Conservation (phyloP, 306 rosid species). For the Abrus pulchellus region DNA sequence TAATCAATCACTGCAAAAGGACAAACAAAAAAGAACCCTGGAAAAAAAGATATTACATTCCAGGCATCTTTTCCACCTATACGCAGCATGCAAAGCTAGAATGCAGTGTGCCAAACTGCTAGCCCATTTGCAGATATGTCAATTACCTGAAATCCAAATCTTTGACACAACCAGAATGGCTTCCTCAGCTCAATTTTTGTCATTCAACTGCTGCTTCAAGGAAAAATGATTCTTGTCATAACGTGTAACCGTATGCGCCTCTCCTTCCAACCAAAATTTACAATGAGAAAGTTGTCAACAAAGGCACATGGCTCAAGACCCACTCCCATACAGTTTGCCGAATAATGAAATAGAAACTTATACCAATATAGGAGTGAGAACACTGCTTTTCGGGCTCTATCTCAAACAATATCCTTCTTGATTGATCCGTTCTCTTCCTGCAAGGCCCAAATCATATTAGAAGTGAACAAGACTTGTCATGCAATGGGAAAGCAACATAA, state of each 20-base stretch:
- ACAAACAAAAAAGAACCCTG: slow-evolving; percentile 4
- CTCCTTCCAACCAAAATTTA: slow-evolving; percentile 53
- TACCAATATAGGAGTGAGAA: slow-evolving; percentile 45
- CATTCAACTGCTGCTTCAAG: slow-evolving; percentile 32
- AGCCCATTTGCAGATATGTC: slow-evolving; percentile 48
- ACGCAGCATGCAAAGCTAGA: slow-evolving; percentile 37
- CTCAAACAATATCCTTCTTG: slow-evolving; percentile 56
- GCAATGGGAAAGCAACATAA: background rate
- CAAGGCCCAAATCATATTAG: slow-evolving; percentile 48
- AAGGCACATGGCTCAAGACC: slow-evolving; percentile 51
- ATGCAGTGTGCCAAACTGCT: slow-evolving; percentile 46
- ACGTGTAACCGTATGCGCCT: slow-evolving; percentile 38
- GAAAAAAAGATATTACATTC: slow-evolving; percentile 43
- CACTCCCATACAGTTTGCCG: slow-evolving; percentile 51
- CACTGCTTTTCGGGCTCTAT: slow-evolving; percentile 33
- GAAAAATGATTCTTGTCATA: slow-evolving; percentile 47
- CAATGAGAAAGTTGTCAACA: slow-evolving; percentile 46
- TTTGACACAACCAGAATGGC: slow-evolving; percentile 25
- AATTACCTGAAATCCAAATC: slow-evolving; percentile 32
- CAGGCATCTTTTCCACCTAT: slow-evolving; percentile 46
- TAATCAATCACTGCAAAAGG: slow-evolving; percentile 31
- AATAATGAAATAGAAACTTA: slow-evolving; percentile 44
- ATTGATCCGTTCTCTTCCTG: slow-evolving; percentile 71
- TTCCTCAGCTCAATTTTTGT: slow-evolving; percentile 46
- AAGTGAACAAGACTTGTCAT: slow-evolving; percentile 36